Evolutionary conservation across 2,329 filamentous ascomycete genomes (phyloP).

Genomic region (Alternaria sp.): DNA sequence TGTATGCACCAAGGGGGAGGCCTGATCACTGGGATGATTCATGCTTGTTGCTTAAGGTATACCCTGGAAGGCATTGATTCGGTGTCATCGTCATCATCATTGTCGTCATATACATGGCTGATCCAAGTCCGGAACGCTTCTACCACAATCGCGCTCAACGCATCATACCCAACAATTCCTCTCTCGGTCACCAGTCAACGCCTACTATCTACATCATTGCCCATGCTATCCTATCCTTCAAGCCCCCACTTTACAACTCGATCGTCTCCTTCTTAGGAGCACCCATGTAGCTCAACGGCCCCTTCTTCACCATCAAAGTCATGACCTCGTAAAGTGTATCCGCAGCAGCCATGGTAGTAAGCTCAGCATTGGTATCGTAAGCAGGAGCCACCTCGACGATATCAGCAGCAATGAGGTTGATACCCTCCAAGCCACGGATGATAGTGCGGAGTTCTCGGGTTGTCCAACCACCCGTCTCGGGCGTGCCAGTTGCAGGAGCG

Average conservation of each 20-base stretch:
- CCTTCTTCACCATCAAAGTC: slow-evolving; percentile 83
- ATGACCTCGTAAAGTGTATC: slow-evolving; percentile 79
- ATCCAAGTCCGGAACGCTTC: background rate
- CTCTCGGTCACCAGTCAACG: background rate
- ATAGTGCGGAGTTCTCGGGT: slow-evolving; percentile 77
- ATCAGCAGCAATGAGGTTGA: slow-evolving; percentile 75
- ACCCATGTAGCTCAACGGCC: slow-evolving; percentile 66
- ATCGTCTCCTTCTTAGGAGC: slow-evolving; percentile 38
- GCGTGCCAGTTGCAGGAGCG: slow-evolving; percentile 77
- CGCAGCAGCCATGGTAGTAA: slow-evolving; percentile 77
- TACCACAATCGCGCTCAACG: background rate
- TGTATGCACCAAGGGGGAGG: no score
- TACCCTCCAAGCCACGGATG: slow-evolving; percentile 70
- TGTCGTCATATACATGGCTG: background rate
- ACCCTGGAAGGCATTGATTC: background rate
- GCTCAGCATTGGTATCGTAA: slow-evolving; percentile 76
- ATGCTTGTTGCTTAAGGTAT: background rate
- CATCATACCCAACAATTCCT: background rate
- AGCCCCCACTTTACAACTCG: slow-evolving; percentile 27
- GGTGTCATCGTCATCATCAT: background rate
- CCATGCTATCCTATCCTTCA: no score
- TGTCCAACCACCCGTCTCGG: slow-evolving; percentile 79
- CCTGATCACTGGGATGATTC: no score
- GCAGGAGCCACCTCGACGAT: slow-evolving; percentile 76
- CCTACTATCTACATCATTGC: background rate